Percentiles rank a stretch among this genome's conserved stretches.
Evolutionary conservation across 2,329 filamentous ascomycete genomes (phyloP).

Genomic region (Colletotrichum euphorbiae): DNA sequence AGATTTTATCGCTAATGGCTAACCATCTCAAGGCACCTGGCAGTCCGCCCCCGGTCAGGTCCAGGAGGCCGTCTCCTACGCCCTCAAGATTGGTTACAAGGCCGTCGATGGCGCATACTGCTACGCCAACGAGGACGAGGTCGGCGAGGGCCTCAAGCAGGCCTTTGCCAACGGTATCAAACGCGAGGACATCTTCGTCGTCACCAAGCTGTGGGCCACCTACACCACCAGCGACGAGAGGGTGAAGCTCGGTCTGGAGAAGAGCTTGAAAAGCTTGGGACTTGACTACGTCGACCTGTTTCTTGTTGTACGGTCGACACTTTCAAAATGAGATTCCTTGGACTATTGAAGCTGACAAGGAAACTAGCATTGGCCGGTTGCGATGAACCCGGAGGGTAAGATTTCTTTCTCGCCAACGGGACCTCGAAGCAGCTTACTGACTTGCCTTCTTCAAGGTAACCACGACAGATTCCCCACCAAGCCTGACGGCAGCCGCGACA

Average conservation of each 20-base stretch:
- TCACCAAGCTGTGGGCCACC: slow-evolving; percentile 87
- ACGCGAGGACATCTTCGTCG: slow-evolving; percentile 84
- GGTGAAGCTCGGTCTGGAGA: slow-evolving; percentile 76
- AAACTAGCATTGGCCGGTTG: slow-evolving; percentile 79
- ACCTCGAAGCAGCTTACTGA: background rate
- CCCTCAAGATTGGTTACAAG: slow-evolving; percentile 67
- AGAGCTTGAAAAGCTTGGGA: slow-evolving; percentile 78
- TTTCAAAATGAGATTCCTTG: background rate
- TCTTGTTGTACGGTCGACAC: slow-evolving; percentile 64
- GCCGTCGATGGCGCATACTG: slow-evolving; percentile 80
- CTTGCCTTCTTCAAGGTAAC: slow-evolving; percentile 60
- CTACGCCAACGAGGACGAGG: slow-evolving; percentile 86
- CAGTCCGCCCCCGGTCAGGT: slow-evolving; percentile 71
- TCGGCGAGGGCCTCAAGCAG: slow-evolving; percentile 80
- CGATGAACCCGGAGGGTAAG: slow-evolving; percentile 80
- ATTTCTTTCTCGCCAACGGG: background rate
- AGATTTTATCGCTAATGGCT: background rate
- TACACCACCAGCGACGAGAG: slow-evolving; percentile 69
- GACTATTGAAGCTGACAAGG: slow-evolving; percentile 11
- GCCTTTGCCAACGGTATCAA: slow-evolving; percentile 77
- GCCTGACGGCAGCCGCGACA: slow-evolving; percentile 78
- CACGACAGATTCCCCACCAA: slow-evolving; percentile 81
- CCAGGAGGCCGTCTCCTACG: slow-evolving; percentile 66
- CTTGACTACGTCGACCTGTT: slow-evolving; percentile 86
- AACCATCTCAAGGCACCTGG: slow-evolving; percentile 68